These are phyloP conservation scores for Nemania abortiva DNA, from an alignment of 2,329 filamentous ascomycete species.

Conservation along the genomic window DNA sequence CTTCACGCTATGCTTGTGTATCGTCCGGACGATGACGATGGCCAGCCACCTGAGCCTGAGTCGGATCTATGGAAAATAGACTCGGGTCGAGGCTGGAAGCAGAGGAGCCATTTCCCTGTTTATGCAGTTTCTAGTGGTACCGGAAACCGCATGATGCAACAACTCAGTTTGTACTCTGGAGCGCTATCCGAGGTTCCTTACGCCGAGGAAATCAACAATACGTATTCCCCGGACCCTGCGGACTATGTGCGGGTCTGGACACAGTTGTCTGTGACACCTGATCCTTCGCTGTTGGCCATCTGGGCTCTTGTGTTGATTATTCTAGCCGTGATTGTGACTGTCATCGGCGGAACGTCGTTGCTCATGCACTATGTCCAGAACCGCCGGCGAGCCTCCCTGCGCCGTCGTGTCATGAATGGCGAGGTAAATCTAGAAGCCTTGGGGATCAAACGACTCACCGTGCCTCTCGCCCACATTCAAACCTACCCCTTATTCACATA, in stretches of 20 bases:
- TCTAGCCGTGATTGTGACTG: conserved; percentile 74
- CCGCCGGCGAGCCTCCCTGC: conserved; percentile 74
- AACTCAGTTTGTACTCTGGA: conserved; percentile 82
- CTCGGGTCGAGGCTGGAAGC: conserved; percentile 78
- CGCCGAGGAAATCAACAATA: conserved; percentile 65
- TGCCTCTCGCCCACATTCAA: conserved; percentile 78
- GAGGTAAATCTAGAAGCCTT: conserved; percentile 89
- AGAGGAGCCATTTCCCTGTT: conserved; percentile 78
- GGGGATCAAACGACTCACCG: conserved; percentile 84
- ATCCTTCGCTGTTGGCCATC: conserved; percentile 72
- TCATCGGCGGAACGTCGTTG: conserved; percentile 75
- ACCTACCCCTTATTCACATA: conserved; percentile 85
- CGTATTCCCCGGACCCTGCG: conserved; percentile 66
- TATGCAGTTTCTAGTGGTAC: conserved; percentile 80
- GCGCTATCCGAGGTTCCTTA: conserved; percentile 73
- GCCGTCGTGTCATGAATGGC: conserved; percentile 77
- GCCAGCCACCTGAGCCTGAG: conserved; percentile 73
- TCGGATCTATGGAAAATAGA: conserved; percentile 77
- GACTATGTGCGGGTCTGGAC: conserved; percentile 73
- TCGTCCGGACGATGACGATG: conserved; percentile 65
- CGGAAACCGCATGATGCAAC: conserved; percentile 76
- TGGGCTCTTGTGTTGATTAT: conserved; percentile 85
- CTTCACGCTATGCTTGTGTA: conserved; percentile 75
- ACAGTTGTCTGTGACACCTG: conserved; percentile 62
- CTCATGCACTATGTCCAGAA: conserved; percentile 84